phyloP scores from a whole-genome alignment of 1,284 basidiomycete species.

The Singerocomus inundabilis region DNA sequence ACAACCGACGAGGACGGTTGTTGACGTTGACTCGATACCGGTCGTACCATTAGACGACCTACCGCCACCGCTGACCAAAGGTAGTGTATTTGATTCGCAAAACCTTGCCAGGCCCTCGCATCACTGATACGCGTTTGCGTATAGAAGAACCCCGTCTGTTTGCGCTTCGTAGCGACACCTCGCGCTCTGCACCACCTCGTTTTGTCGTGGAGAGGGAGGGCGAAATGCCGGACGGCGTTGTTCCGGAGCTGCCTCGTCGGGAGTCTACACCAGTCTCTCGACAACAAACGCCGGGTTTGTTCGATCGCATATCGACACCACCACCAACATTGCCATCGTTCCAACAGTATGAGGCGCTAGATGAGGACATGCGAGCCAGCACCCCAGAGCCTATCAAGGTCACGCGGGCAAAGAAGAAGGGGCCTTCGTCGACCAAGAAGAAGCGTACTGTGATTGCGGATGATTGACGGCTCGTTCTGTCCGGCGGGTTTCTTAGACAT shows the following conservation, averaged over 20 bases:
- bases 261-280: slow-evolving; percentile 21
- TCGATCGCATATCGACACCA: slow-evolving; percentile 38
- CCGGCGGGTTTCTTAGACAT: not conserved
- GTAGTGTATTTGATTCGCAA: slow-evolving; percentile 23
- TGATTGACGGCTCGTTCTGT: slow-evolving; percentile 5
- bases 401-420: slow-evolving; percentile 69
- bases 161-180: slow-evolving; percentile 38
- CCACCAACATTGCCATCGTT: slow-evolving; percentile 47
- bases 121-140: slow-evolving; percentile 11
- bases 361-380: slow-evolving; percentile 50
- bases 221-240: slow-evolving; percentile 77
- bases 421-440: slow-evolving; percentile 55
- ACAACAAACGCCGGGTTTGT: slow-evolving; percentile 26
- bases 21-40: slow-evolving; percentile 82
- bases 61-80: slow-evolving; percentile 39
- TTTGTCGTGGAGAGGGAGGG: slow-evolving; percentile 77
- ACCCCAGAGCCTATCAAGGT: slow-evolving; percentile 76
- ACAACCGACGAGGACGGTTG: slow-evolving; percentile 39
- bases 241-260: slow-evolving; percentile 17
- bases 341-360: slow-evolving; percentile 56
- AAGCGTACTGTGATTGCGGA: slow-evolving; percentile 47
- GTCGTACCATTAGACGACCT: slow-evolving; percentile 77
- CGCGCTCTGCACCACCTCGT: slow-evolving; percentile 30
- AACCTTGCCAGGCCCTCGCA: not conserved
- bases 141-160: slow-evolving; percentile 38